Conservation (phyloP, 1,284 basidiomycete species). For the Trametes pubescens region DNA sequence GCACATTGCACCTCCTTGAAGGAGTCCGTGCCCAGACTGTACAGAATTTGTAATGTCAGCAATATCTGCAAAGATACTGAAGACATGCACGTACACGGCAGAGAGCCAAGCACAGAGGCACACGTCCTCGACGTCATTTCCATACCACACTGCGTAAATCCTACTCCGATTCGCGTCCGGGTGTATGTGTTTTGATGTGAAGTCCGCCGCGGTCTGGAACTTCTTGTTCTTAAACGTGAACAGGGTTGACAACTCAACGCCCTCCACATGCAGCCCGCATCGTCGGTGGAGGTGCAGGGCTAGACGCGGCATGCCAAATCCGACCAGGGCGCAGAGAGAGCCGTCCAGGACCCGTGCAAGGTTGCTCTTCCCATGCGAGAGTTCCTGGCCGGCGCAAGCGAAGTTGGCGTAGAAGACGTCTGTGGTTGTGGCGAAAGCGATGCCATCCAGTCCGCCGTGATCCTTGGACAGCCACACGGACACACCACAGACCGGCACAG, state of each 20-base stretch:
- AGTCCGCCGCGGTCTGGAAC: conserved; percentile 17
- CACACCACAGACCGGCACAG: conserved; percentile 15
- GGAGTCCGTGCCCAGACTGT: conserved; percentile 18
- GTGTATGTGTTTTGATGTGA: conserved; percentile 12
- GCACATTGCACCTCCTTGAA: not conserved
- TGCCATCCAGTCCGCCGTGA: conserved; percentile 8
- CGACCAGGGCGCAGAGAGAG: conserved; percentile 9
- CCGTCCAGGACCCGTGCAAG: conserved; percentile 6
- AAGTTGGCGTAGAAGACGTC: conserved; percentile 22
- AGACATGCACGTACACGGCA: conserved; percentile 17
- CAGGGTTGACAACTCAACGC: conserved; percentile 23
- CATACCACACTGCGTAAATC: conserved; percentile 20
- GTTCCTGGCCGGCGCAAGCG: not conserved
- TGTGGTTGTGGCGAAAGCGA: conserved; percentile 21
- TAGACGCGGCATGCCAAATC: conserved; percentile 27
- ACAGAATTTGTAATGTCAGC: not conserved
- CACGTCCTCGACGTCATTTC: conserved; percentile 12
- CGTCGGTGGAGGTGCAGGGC: conserved; percentile 24
- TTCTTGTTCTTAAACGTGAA: conserved; percentile 2
- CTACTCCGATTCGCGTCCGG: conserved; percentile 3
- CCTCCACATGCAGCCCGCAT: conserved; percentile 12
- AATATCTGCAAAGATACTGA: not conserved
- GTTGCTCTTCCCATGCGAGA: not conserved
- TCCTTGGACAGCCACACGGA: conserved; percentile 14
- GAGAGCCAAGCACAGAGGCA: conserved; percentile 25